Conservation (phyloP, 352 stramenopile species). For the Phytophthora palmivora region DNA sequence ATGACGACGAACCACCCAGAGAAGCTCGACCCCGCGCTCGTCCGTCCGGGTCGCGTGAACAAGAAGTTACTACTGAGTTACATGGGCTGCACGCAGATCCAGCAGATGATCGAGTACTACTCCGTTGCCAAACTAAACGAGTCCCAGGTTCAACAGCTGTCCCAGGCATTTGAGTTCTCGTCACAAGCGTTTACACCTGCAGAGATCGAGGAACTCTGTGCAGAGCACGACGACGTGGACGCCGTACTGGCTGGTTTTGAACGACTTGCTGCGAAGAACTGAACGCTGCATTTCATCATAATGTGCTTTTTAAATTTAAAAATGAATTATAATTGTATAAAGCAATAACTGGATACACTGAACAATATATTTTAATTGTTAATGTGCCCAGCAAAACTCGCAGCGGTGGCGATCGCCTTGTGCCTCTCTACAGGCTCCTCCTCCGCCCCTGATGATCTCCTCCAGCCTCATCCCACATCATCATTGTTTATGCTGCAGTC, state of each 20-base stretch:
- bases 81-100: constrained; percentile 55
- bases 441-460: neutral
- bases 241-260: constrained; percentile 47
- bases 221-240: constrained; percentile 50
- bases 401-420: neutral
- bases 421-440: constrained; percentile 9
- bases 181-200: constrained; percentile 46
- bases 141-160: constrained; percentile 25
- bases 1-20: constrained; percentile 96
- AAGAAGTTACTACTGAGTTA: constrained; percentile 81
- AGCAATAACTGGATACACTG: too few species aligned
- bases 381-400: constrained; percentile 9
- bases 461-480: constrained; percentile 22
- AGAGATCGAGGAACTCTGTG: constrained; percentile 64
- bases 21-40: constrained; percentile 90
- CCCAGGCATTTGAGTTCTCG: constrained; percentile 20
- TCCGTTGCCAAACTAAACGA: constrained; percentile 39
- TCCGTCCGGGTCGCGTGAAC: constrained; percentile 91
- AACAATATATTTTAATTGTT: too few species aligned
- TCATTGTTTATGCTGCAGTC: constrained; percentile 17
- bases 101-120: constrained; percentile 82
- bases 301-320: too few species aligned
- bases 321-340: too few species aligned
- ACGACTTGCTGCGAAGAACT: constrained; percentile 14
- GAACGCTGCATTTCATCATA: constrained; percentile 3